Evolutionary conservation across 2,329 filamentous ascomycete species (phyloP), one percentile per base, ranked within the genome.

Genomic region (Epichloe hybrida): DNA sequence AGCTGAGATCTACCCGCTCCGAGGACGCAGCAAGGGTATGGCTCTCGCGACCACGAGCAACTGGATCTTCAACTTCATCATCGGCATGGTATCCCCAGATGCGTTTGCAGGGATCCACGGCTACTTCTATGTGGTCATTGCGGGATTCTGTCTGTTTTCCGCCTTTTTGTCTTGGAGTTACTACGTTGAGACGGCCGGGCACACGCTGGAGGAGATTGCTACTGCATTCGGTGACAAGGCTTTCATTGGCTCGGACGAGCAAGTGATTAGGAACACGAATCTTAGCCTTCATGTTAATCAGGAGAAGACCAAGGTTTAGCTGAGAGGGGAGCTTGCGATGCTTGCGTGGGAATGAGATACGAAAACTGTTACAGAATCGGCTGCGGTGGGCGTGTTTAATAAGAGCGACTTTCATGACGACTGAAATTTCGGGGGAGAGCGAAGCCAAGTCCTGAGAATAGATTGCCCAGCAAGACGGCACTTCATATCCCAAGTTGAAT

Each of bases 51-150:
- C 66, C 1, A 65, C 59, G 9, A 62, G 59, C 40, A 69, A 68
- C 47, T 69, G 67, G 67, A 55, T 62, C 9, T 62, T 64, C 54
- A 66, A 67, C 49, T 56, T 56, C 44, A 39, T 38, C 1, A 52
- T 55, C 35, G 52, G 63, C 36, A 70, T 71, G 67, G 65, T 67
- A 5, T 67, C 68, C 0, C 67, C 69, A 0, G 66, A 68, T 48
- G 67, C 68, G 11, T 71, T 71, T 50, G 59, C 62, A 3, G 64
- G 66, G 0, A 70, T 71, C 17, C 59, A 63, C n/a, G 67, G 67
- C 3, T 70, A 69, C 55, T 70, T 66, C 52, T 71, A 71, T 51
- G 52, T 70, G 2, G 57, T 71, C 31, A 70, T 71, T 49, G 69
- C 65, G 5, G 64, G 65, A 1, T 70, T 70, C 50, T 69, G 68